These are phyloP conservation scores for Penicillium chermesinum DNA, from an alignment of 495 filamentous ascomycete genomes.

Conservation along the genomic window DNA sequence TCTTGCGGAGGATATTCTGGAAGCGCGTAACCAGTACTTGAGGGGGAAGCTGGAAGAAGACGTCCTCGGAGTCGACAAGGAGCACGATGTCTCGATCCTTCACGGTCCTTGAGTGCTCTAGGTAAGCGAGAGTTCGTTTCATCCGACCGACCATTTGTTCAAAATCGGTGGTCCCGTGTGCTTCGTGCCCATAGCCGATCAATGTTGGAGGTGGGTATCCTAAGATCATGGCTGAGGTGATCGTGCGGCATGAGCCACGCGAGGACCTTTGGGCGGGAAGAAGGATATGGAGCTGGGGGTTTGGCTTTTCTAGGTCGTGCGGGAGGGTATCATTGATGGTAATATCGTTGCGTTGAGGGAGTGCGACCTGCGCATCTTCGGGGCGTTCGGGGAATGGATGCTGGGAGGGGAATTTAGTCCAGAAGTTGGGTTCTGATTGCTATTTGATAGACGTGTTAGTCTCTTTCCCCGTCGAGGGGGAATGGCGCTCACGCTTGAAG, in stretches of 20 bases:
- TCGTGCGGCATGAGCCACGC: constrained; percentile 51
- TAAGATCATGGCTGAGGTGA: constrained; percentile 56
- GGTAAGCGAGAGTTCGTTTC: constrained; percentile 47
- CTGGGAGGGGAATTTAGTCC: constrained; percentile 34
- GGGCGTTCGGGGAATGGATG: constrained; percentile 30
- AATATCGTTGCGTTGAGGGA: constrained; percentile 14
- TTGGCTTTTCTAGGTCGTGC: constrained; percentile 37
- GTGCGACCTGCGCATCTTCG: constrained; percentile 32
- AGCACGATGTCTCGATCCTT: constrained; percentile 57
- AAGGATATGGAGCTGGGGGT: constrained; percentile 57
- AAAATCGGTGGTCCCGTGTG: constrained; percentile 26
- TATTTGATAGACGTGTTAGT: constrained; percentile 13
- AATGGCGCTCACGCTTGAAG: constrained; percentile 18
- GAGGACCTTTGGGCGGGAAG: constrained; percentile 48
- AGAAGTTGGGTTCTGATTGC: constrained; percentile 30
- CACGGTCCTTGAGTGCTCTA: constrained; percentile 43
- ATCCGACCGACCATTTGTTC: constrained; percentile 42
- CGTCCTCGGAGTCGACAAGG: constrained; percentile 52
- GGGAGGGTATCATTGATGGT: constrained; percentile 28
- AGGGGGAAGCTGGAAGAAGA: constrained; percentile 58
- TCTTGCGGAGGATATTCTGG: constrained; percentile 42
- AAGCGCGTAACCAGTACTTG: constrained; percentile 54
- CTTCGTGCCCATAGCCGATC: constrained; percentile 39
- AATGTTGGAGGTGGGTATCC: constrained; percentile 58
- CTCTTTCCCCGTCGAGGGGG: no score